Evolutionary conservation across 2,329 filamentous ascomycete species (phyloP).

Genomic region (Leptographium lundbergii): DNA sequence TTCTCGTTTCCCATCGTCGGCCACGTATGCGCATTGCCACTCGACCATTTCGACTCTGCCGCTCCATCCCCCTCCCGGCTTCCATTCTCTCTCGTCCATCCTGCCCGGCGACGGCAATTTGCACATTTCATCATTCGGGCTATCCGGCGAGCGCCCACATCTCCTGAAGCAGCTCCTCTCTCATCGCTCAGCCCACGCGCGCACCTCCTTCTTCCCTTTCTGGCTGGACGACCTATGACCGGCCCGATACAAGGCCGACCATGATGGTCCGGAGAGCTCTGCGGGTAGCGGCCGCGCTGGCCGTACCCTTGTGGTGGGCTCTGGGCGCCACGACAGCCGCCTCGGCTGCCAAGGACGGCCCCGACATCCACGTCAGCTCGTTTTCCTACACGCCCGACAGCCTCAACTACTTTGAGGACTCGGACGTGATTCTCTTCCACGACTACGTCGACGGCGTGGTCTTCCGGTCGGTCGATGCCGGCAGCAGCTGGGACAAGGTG

Average conservation of each 20-base stretch:
- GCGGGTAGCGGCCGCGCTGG: conserved; percentile 37
- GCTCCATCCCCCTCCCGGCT: background rate
- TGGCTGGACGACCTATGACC: background rate
- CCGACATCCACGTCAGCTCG: conserved; percentile 49
- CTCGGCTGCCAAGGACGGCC: conserved; percentile 41
- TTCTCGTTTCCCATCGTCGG: background rate
- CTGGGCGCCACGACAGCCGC: background rate
- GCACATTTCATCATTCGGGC: background rate
- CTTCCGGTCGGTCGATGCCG: conserved; percentile 71
- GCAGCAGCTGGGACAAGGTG: conserved; percentile 60
- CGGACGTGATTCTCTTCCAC: conserved; percentile 66
- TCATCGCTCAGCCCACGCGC: background rate
- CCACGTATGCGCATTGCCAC: background rate
- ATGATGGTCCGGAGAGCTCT: conserved; percentile 40
- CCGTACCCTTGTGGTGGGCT: conserved; percentile 25
- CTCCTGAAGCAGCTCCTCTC: background rate
- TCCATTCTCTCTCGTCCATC: background rate
- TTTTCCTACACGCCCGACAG: conserved; percentile 56
- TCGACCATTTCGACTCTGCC: too few relatives aligned
- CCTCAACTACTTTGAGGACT: conserved; percentile 85
- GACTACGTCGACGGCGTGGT: conserved; percentile 52
- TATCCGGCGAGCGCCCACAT: background rate
- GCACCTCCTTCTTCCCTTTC: background rate
- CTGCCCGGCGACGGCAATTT: background rate
- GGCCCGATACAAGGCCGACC: conserved; percentile 19